Percentiles rank a stretch among this genome's conserved stretches.
These are phyloP conservation scores for Paramecium octaurelia DNA, from an alignment of 73 alveolate species.

Conservation along the genomic window DNA sequence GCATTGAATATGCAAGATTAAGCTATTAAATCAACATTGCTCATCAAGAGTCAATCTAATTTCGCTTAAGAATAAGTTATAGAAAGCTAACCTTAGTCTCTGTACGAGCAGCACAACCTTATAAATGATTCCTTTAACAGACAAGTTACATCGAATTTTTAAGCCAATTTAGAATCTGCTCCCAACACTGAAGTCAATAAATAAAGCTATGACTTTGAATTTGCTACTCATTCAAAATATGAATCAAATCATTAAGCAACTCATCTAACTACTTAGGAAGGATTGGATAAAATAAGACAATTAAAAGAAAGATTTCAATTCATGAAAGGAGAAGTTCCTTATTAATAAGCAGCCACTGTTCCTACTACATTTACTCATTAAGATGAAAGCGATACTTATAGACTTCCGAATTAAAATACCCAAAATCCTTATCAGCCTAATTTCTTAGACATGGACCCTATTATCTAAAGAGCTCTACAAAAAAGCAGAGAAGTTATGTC, in stretches of 20 bases:
- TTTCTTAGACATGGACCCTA: conserved; percentile 22
- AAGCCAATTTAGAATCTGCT: not conserved
- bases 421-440: not conserved
- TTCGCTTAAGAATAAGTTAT: not conserved
- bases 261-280: not conserved
- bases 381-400: not conserved
- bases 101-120: not conserved
- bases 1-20: not conserved
- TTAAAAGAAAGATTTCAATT: conserved; percentile 15
- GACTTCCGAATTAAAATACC: not conserved
- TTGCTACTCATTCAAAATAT: not conserved
- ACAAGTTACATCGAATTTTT: not conserved
- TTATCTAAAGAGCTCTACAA: not conserved
- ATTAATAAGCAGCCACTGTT: not conserved
- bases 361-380: not conserved
- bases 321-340: not conserved
- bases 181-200: not conserved
- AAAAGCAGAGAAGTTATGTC: conserved; percentile 44
- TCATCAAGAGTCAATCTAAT: not conserved
- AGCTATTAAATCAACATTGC: not conserved
- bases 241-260: not conserved
- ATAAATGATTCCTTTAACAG: not conserved
- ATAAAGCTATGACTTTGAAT: not conserved
- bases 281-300: conserved; percentile 9
- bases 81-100: not conserved